Evolutionary conservation across 805 yeast genomes (phyloP).

Genomic region (Cyberlindnera lachancei): DNA sequence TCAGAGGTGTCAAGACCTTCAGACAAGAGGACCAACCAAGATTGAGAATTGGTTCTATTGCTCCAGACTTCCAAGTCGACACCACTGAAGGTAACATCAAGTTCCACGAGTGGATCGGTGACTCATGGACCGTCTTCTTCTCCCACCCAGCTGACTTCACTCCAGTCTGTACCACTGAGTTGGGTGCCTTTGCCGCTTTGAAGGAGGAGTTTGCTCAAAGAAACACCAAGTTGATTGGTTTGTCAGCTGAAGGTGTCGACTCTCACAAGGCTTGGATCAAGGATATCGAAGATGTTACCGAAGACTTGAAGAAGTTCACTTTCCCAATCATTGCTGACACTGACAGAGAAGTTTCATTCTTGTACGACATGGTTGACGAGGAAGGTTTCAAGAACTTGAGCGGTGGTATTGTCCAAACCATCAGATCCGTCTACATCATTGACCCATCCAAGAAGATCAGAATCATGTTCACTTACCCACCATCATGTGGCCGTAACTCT

Average conservation of each 20-base stretch:
- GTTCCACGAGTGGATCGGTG: slow-evolving; percentile 82
- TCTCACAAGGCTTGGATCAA: slow-evolving; percentile 81
- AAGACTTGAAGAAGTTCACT: slow-evolving; percentile 58
- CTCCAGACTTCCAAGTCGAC: slow-evolving; percentile 82
- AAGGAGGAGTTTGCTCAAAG: slow-evolving; percentile 84
- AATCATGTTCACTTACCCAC: slow-evolving; percentile 82
- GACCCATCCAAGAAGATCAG: slow-evolving; percentile 89
- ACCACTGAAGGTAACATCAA: slow-evolving; percentile 78
- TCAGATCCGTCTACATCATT: slow-evolving; percentile 86
- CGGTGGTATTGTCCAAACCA: slow-evolving; percentile 74
- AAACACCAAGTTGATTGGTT: slow-evolving; percentile 81
- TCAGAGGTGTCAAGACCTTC: slow-evolving; percentile 36
- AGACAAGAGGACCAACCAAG: slow-evolving; percentile 50
- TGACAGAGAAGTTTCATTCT: slow-evolving; percentile 74
- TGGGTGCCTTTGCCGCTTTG: slow-evolving; percentile 87
- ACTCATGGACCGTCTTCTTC: slow-evolving; percentile 82
- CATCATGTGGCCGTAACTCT: slow-evolving; percentile 91
- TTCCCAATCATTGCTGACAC: slow-evolving; percentile 92
- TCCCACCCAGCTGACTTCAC: slow-evolving; percentile 97
- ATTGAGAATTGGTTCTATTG: slow-evolving; percentile 73
- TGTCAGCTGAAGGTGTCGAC: slow-evolving; percentile 78
- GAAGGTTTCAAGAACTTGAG: slow-evolving; percentile 69
- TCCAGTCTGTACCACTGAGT: slow-evolving; percentile 94
- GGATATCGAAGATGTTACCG: slow-evolving; percentile 80
- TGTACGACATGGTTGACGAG: slow-evolving; percentile 84